phyloP scores from a whole-genome alignment of 345 rosid genomes.

The Eucalyptus shirleyi region DNA sequence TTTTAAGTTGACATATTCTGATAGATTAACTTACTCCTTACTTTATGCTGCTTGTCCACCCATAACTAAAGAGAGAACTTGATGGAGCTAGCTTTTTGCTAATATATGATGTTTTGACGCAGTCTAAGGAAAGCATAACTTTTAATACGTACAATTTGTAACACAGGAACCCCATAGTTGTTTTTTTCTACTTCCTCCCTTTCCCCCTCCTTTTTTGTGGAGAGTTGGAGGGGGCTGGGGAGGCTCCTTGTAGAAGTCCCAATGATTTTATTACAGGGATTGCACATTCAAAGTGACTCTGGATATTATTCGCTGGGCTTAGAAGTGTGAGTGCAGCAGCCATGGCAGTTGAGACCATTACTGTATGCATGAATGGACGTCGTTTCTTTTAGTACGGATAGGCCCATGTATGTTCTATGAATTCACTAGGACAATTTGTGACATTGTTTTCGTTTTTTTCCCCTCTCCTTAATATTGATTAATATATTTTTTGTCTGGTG shows the following conservation, averaged over 20 bases:
- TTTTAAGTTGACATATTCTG: not conserved
- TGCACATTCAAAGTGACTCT: not conserved
- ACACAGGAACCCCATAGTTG: not conserved
- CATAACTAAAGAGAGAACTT: not conserved
- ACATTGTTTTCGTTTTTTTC: not conserved
- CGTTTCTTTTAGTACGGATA: not conserved
- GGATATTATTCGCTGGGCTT: not conserved
- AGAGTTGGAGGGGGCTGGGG: not conserved
- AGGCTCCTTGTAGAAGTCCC: not conserved
- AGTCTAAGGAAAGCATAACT: not conserved
- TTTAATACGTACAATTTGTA: not conserved
- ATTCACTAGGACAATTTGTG: not conserved
- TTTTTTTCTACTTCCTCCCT: not conserved
- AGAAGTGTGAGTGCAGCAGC: not conserved
- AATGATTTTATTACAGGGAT: not conserved
- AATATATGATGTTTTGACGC: not conserved
- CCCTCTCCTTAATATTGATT: not conserved
- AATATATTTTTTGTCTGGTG: not conserved
- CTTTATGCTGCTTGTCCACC: not conserved
- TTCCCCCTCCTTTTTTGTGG: not conserved
- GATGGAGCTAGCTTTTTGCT: not conserved
- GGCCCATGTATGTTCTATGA: not conserved
- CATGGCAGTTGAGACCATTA: not conserved
- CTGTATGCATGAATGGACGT: not conserved
- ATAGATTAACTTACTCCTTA: not conserved